Base-by-base conservation (phyloP, 2,329 filamentous ascomycete genomes). In the Xylogone sp. region DNA sequence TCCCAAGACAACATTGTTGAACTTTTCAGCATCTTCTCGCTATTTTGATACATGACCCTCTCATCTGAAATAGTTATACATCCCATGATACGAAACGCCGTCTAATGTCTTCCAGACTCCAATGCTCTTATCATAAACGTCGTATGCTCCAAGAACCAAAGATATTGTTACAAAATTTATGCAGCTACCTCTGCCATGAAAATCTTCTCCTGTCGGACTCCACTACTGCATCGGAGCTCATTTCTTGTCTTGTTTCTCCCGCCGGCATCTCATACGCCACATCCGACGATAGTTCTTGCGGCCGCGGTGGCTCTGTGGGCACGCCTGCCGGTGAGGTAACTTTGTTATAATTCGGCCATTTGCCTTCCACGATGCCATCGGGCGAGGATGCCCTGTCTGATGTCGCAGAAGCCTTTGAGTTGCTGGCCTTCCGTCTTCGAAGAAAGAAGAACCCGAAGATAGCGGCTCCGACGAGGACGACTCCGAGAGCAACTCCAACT, bases 401-500 rank as follows among this genome's bases (percentile, higher is more conserved):
- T 31, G 7, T 31, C 27, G 7, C 27, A n/a, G n/a, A n/a, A 31
- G 13, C 27, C 27, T 31, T 31, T 31, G n/a, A n/a, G n/a, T n/a
- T n/a, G n/a, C 27, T 31, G 7, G 27, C 27, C 13, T 31, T 31
- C 13, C 27, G 27, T 31, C 27, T 31, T 31, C 27, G 27, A 7
- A 31, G 13, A 7, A 31, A 31, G 13, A 31, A 31, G 27, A 7
- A 31, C 43, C 31, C 29, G 20, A 29, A 24, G 34, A 31, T 34
- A 21, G 44, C 39, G 3, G 27, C 10, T n/a, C n/a, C n/a, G 13
- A 49, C 19, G 2, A 48, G 16, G 20, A 29, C n/a, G 2, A 46
- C 43, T 21, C 43, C 53, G 7, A 53, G 18, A n/a, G 31, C 49
- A 42, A 53, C 49, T 4, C 51, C 54, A 21, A 56, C 42, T 7